Evolutionary conservation across 768 basidiomycete genomes (phyloP).

Genomic region (Auriculariales sp.): DNA sequence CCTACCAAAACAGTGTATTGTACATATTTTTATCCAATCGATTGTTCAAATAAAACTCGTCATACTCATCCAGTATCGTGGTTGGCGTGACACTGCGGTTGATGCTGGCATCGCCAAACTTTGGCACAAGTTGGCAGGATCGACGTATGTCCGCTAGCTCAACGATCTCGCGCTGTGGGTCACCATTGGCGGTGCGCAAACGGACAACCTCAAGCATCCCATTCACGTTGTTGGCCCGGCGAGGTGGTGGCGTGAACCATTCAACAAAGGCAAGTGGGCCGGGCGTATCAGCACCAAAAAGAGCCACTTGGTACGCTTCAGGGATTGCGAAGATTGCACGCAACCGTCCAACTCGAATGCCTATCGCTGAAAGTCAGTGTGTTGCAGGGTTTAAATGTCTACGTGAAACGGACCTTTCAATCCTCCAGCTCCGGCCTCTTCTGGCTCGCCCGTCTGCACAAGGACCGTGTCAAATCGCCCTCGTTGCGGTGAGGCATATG

Average conservation of each 20-base stretch:
- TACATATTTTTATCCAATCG: background rate
- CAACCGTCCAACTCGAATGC: constrained; percentile 6
- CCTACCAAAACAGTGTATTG: no score
- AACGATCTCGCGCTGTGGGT: constrained; percentile 12
- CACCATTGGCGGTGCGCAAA: background rate
- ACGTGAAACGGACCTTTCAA: constrained; percentile 7
- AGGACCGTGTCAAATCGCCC: background rate
- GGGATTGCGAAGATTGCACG: constrained; percentile 7
- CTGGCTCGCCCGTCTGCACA: background rate
- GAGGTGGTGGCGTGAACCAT: constrained; percentile 11
- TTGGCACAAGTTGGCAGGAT: constrained; percentile 19
- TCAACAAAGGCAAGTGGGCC: constrained; percentile 14
- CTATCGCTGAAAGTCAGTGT: constrained; percentile 7
- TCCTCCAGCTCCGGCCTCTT: background rate
- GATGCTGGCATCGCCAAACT: constrained; percentile 12
- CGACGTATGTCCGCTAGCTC: constrained; percentile 11
- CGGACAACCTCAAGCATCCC: background rate
- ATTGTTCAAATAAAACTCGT: background rate
- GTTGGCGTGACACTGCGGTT: background rate
- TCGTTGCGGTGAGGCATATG: background rate
- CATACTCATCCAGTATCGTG: background rate
- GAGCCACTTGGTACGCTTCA: background rate
- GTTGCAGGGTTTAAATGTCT: no score
- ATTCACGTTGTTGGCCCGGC: background rate
- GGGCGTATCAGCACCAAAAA: background rate